Percentiles rank a stretch among this genome's conserved stretches.
phyloP scores from a whole-genome alignment of 257 asterid species.

The Solanum etuberosum region DNA sequence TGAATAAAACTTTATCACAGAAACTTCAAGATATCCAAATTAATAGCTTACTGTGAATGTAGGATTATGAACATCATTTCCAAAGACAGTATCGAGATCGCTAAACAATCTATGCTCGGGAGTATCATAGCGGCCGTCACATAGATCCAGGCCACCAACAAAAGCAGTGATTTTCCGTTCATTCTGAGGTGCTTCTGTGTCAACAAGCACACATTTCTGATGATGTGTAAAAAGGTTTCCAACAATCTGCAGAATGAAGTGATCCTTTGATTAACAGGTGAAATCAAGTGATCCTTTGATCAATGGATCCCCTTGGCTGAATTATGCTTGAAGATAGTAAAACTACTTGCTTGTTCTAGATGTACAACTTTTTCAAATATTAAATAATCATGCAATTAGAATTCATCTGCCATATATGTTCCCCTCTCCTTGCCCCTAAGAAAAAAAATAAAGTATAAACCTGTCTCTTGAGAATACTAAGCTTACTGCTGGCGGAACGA shows the following conservation, averaged over 20 bases:
- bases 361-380: not conserved
- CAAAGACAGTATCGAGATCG: constrained; percentile 72
- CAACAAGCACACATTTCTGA: constrained; percentile 95
- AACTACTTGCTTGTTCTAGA: not conserved
- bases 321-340: not conserved
- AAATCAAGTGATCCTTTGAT: not conserved
- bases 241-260: constrained; percentile 45
- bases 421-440: not conserved
- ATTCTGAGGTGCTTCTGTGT: constrained; percentile 66
- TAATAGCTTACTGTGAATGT: constrained; percentile 63
- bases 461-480: constrained; percentile 96
- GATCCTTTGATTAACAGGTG: not conserved
- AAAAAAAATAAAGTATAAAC: constrained; percentile 25
- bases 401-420: not conserved
- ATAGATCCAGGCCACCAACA: constrained; percentile 89
- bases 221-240: constrained; percentile 98
- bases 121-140: constrained; percentile 97
- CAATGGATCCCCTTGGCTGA: not conserved
- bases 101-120: constrained; percentile 76
- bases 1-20: not conserved
- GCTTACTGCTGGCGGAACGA: constrained; percentile 93
- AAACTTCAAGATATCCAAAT: not conserved
- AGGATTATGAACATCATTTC: constrained; percentile 79
- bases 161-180: constrained; percentile 69
- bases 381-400: not conserved